phyloP scores from a whole-genome alignment of 2,329 filamentous ascomycete genomes.

The Curvularia sp. region DNA sequence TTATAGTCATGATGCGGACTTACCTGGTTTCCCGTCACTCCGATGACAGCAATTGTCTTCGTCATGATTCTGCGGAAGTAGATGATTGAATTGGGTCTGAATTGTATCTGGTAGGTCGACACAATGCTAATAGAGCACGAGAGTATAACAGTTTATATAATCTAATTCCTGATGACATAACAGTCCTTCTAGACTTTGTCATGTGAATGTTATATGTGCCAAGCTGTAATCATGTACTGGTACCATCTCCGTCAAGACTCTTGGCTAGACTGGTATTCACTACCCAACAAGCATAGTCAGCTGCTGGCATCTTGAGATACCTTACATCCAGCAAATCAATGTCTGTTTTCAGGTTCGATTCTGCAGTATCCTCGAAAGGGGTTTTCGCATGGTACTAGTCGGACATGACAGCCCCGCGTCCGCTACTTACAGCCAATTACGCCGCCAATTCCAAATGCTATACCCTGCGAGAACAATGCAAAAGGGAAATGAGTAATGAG shows the following conservation, averaged over 20 bases:
- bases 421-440: neutral
- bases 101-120: neutral
- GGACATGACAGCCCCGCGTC: neutral
- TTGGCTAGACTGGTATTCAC: neutral
- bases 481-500: neutral
- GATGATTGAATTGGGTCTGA: neutral
- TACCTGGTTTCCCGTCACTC: neutral
- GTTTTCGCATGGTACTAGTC: neutral
- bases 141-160: neutral
- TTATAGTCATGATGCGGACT: neutral
- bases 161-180: neutral
- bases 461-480: neutral
- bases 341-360: neutral
- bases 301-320: neutral
- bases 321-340: neutral
- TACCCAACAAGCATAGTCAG: neutral
- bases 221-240: neutral
- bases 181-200: neutral
- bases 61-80: constrained; percentile 3
- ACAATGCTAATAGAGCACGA: neutral
- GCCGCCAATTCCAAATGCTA: neutral
- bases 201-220: neutral
- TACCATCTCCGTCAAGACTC: neutral
- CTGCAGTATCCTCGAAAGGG: neutral
- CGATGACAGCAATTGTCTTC: constrained; percentile 23